phyloP scores from a whole-genome alignment of 2,329 filamentous ascomycete species.

The Grosmannia serpens region DNA sequence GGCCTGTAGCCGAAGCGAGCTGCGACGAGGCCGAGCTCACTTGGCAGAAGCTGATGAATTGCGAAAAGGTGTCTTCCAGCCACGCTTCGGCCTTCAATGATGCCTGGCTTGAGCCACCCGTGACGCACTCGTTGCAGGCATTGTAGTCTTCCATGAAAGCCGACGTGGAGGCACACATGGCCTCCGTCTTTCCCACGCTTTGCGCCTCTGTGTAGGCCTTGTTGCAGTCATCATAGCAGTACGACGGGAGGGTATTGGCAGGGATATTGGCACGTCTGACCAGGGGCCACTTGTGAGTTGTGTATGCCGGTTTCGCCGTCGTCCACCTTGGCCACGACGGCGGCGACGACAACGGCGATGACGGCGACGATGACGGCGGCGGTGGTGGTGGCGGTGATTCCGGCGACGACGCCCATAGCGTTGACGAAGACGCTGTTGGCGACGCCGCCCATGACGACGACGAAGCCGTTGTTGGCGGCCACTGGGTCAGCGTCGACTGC shows the following conservation, averaged over 20 bases:
- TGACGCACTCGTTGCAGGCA: conserved; percentile 32
- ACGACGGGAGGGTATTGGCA: conserved; percentile 22
- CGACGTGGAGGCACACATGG: conserved; percentile 32
- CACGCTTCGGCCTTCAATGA: conserved; percentile 22
- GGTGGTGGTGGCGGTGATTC: not conserved
- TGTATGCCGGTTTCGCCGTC: too few relatives aligned
- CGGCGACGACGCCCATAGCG: conserved; percentile 1
- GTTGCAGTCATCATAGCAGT: conserved; percentile 45
- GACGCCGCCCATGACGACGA: not conserved
- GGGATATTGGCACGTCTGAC: conserved; percentile 26
- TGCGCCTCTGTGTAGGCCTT: conserved; percentile 34
- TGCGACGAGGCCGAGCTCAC: not conserved
- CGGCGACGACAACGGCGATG: too few relatives aligned
- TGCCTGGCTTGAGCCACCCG: conserved; percentile 11
- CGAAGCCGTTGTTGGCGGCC: conserved; percentile 15
- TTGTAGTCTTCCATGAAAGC: conserved; percentile 26
- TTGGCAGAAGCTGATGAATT: conserved; percentile 35
- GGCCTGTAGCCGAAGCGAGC: not conserved
- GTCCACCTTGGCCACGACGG: too few relatives aligned
- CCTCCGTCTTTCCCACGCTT: conserved; percentile 30
- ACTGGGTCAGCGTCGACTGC: conserved; percentile 35
- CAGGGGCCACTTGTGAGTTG: conserved; percentile 10
- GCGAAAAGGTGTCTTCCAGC: conserved; percentile 25
- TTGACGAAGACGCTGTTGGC: conserved; percentile 2
- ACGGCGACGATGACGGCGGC: not conserved